A percentile compares a stretch with the other conserved stretches of the same genome.
Evolutionary conservation across 2,329 filamentous ascomycete genomes (phyloP).

Genomic region (Aspergillus flavus): DNA sequence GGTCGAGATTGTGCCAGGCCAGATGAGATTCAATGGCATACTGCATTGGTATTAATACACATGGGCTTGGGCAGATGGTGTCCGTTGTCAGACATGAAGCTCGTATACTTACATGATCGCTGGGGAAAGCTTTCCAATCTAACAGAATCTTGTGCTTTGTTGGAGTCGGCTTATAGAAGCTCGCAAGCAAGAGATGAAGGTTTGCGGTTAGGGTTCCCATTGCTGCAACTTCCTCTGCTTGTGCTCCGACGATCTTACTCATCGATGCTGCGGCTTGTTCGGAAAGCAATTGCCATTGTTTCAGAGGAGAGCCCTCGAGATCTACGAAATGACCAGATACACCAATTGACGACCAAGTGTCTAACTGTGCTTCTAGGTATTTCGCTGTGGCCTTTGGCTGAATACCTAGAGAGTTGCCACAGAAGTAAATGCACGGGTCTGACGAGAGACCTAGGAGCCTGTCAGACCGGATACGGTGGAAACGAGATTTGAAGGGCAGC

Average conservation of each 20-base stretch:
- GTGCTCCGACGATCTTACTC: conserved; percentile 72
- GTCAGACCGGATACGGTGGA: conserved; percentile 13
- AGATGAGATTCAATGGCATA: conserved; percentile 84
- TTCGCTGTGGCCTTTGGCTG: conserved; percentile 70
- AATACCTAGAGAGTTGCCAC: conserved; percentile 84
- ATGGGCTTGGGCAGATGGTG: not conserved
- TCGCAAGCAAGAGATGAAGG: conserved; percentile 76
- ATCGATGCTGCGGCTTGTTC: conserved; percentile 72
- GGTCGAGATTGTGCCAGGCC: conserved; percentile 67
- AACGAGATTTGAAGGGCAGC: not conserved
- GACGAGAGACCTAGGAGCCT: conserved; percentile 33
- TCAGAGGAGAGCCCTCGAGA: conserved; percentile 67
- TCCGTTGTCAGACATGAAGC: not conserved
- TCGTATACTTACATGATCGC: conserved; percentile 65
- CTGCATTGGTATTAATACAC: conserved; percentile 42
- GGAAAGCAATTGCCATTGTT: conserved; percentile 75
- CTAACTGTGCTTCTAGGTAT: conserved; percentile 71
- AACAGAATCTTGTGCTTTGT: conserved; percentile 74
- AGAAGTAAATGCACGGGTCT: conserved; percentile 68
- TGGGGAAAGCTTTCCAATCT: conserved; percentile 86
- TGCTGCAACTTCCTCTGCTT: conserved; percentile 71
- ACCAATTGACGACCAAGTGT: conserved; percentile 80
- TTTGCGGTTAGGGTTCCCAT: conserved; percentile 87
- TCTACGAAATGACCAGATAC: conserved; percentile 80
- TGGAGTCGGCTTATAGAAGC: conserved; percentile 73